A percentile compares a stretch with the other conserved stretches of the same genome.
phyloP scores from a whole-genome alignment of 805 yeast genomes.

The Metschnikowia orientalis region DNA sequence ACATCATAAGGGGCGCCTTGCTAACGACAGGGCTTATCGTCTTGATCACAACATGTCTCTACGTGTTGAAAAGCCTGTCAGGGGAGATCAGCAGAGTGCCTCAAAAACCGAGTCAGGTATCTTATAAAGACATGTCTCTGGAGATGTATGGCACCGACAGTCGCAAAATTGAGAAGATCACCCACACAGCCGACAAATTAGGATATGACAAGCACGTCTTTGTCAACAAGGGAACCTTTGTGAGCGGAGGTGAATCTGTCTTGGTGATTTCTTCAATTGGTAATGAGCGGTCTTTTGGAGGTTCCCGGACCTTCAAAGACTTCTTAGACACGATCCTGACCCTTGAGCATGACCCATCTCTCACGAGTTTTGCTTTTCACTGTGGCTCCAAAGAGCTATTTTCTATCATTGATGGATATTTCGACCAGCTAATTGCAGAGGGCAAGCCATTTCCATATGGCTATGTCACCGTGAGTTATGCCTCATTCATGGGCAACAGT shows the following conservation, averaged over 20 bases:
- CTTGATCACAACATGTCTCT: too few species aligned
- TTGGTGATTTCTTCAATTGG: constrained; percentile 26
- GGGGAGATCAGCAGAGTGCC: too few species aligned
- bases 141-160: not conserved
- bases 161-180: constrained; percentile 1
- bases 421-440: constrained; percentile 12
- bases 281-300: constrained; percentile 33
- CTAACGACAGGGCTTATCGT: too few species aligned
- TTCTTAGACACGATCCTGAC: constrained; percentile 27
- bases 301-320: constrained; percentile 26
- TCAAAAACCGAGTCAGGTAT: too few species aligned
- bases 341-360: constrained; percentile 21
- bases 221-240: constrained; percentile 2
- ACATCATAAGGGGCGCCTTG: too few species aligned
- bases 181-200: constrained; percentile 1
- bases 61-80: too few species aligned
- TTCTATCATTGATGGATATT: constrained; percentile 15
- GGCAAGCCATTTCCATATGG: constrained; percentile 5
- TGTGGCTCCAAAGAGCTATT: constrained; percentile 29
- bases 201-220: constrained; percentile 2
- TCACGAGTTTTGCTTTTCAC: constrained; percentile 26
- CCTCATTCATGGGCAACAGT: constrained; percentile 12
- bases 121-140: too few species aligned
- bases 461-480: constrained; percentile 13
- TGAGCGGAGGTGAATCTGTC: constrained; percentile 7